These are phyloP conservation scores for Apiospora aurea DNA, from an alignment of 2,329 filamentous ascomycete species.

Conservation along the genomic window DNA sequence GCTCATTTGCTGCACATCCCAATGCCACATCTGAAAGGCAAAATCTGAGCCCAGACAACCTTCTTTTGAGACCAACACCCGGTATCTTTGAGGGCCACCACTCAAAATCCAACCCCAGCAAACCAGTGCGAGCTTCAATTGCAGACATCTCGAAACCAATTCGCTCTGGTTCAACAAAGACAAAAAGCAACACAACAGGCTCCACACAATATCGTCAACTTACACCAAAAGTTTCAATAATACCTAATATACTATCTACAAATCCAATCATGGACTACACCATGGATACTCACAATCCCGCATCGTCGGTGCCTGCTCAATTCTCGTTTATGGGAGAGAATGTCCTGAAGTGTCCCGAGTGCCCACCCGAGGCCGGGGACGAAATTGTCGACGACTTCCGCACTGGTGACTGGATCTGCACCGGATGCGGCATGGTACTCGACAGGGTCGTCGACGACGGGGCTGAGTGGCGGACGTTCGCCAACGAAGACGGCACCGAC, in stretches of 20 bases:
- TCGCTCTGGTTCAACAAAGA: neutral
- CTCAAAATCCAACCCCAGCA: neutral
- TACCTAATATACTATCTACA: neutral
- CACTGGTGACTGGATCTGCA: neutral
- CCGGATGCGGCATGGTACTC: neutral
- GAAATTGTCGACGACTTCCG: neutral
- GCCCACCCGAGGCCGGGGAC: neutral
- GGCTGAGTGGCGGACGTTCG: neutral
- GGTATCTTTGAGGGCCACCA: neutral
- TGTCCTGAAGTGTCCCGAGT: neutral
- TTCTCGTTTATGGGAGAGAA: neutral
- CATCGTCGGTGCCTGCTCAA: neutral
- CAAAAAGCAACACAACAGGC: neutral
- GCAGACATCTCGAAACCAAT: neutral
- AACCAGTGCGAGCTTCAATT: neutral
- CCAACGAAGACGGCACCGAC: neutral
- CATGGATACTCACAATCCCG: neutral
- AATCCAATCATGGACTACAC: neutral
- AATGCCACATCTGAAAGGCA: neutral
- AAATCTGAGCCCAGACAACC: neutral
- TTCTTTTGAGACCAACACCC: neutral
- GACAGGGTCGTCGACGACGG: neutral
- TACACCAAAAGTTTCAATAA: no score
- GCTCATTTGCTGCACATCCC: neutral
- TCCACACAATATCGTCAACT: no score